Conservation (phyloP, 2,329 filamentous ascomycete genomes). For the Botrytis deweyae region DNA sequence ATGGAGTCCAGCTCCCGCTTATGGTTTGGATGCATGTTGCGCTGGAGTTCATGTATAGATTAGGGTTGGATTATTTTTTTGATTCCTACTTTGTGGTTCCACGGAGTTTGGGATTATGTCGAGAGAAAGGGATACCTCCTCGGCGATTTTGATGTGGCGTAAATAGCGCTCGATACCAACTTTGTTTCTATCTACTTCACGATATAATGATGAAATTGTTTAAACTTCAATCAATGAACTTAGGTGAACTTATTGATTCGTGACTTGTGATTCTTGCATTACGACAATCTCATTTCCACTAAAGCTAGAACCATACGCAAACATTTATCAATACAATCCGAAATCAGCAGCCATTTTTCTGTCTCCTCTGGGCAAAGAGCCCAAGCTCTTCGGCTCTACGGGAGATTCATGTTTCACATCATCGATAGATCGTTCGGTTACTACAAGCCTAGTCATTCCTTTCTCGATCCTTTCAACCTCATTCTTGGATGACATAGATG, state of each 20-base stretch:
- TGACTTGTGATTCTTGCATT: not conserved
- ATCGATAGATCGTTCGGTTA: not conserved
- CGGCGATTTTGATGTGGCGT: not conserved
- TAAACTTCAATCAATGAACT: not conserved
- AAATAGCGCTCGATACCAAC: conserved; percentile 6
- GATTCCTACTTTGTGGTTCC: not conserved
- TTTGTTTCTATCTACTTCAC: conserved; percentile 1
- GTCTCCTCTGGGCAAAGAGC: not conserved
- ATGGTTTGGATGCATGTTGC: conserved; percentile 3
- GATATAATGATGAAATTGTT: not conserved
- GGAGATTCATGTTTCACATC: not conserved
- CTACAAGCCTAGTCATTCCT: not conserved
- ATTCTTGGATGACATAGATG: not conserved
- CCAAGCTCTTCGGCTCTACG: not conserved
- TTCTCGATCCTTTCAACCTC: not conserved
- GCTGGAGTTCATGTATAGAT: not conserved
- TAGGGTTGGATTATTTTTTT: conserved; percentile 6
- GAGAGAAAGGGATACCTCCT: not conserved
- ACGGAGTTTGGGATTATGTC: not conserved
- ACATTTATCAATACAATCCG: not conserved
- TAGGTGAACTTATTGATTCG: not conserved
- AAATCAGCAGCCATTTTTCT: not conserved
- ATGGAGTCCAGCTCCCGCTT: conserved; percentile 6
- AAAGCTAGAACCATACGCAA: no score
- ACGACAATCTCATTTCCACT: not conserved